phyloP scores from a whole-genome alignment of 2,329 filamentous ascomycete genomes.

The Clonostachys sp. region DNA sequence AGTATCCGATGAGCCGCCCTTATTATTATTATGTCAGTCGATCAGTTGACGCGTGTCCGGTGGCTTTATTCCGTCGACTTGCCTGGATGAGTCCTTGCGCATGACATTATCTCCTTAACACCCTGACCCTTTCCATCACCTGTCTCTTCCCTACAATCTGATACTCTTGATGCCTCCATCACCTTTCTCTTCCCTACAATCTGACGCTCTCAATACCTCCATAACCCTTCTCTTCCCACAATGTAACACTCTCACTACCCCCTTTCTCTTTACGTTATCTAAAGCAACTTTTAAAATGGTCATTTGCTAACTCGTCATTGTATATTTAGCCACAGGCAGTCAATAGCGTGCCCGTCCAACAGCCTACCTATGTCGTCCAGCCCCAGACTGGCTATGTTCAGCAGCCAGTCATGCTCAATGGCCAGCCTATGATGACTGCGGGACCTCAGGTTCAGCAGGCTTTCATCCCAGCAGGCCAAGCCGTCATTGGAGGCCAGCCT shows the following conservation, averaged over 20 bases:
- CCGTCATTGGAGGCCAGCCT: neutral
- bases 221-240: neutral
- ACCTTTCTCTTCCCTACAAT: neutral
- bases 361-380: slow-evolving; percentile 17
- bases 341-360: slow-evolving; percentile 19
- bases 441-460: neutral
- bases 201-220: neutral
- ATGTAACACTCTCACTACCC: neutral
- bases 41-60: no score
- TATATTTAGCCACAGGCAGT: neutral
- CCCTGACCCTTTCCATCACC: neutral
- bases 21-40: no score
- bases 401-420: slow-evolving; percentile 26
- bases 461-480: slow-evolving; percentile 3
- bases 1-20: no score
- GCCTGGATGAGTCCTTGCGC: no score
- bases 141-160: neutral
- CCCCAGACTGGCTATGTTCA: slow-evolving; percentile 7
- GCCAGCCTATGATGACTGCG: slow-evolving; percentile 8
- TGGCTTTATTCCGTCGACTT: no score
- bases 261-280: neutral
- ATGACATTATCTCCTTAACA: neutral
- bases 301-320: no score
- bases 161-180: neutral
- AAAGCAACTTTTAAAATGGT: no score